Conservation (phyloP, 257 asterid genomes). For the Capsicum rhomboideum region DNA sequence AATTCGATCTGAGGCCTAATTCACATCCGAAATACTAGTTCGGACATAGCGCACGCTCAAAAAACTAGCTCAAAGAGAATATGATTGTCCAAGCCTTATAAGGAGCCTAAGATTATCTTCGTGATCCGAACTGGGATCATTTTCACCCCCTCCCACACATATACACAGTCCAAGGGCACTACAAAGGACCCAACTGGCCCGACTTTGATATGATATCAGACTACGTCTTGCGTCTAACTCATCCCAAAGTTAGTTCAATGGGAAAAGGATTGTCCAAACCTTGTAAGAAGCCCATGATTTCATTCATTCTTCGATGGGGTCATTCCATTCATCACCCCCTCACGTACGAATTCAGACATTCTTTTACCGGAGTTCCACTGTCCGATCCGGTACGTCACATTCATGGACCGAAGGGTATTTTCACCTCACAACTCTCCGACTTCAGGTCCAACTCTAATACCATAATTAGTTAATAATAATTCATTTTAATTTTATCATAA, state of each 20-base stretch:
- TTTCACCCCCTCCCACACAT: too few species aligned
- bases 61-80: background rate
- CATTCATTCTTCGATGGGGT: too few species aligned
- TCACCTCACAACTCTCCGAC: background rate
- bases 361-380: too few species aligned
- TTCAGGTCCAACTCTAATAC: background rate
- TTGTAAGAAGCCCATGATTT: too few species aligned
- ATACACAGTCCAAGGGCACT: too few species aligned
- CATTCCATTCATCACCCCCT: too few species aligned
- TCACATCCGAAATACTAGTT: background rate
- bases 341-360: too few species aligned
- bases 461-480: background rate
- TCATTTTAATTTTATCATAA: background rate
- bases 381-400: too few species aligned
- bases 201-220: background rate
- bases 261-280: too few species aligned
- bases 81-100: rapidly evolving
- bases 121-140: background rate
- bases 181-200: too few species aligned
- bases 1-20: background rate
- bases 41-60: too few species aligned
- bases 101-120: background rate
- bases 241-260: too few species aligned
- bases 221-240: background rate
- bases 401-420: background rate